A percentile compares a stretch with the other conserved stretches of the same genome.
Evolutionary conservation across 2,329 filamentous ascomycete genomes (phyloP).

Genomic region (Fusarium sp.): DNA sequence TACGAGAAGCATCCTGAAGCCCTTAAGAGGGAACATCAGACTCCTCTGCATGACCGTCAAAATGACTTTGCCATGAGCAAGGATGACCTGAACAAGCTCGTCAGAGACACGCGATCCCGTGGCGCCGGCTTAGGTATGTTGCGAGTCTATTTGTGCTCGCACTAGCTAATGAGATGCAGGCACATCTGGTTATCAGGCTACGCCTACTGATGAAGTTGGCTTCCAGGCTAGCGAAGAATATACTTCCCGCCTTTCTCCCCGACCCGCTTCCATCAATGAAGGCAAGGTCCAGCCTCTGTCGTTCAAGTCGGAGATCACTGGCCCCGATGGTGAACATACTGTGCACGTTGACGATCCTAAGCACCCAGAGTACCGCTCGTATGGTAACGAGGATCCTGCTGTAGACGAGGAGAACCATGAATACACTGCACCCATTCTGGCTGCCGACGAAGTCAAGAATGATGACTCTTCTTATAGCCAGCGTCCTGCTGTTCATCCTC

Average conservation of each 20-base stretch:
- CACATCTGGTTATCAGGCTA: slow-evolving; percentile 71
- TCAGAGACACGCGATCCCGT: slow-evolving; percentile 73
- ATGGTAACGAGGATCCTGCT: slow-evolving; percentile 53
- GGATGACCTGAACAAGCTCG: slow-evolving; percentile 89
- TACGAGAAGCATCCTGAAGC: slow-evolving; percentile 91
- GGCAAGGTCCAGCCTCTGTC: slow-evolving; percentile 28
- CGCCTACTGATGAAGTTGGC: slow-evolving; percentile 89
- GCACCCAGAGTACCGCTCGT: slow-evolving; percentile 51
- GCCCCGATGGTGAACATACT: slow-evolving; percentile 61
- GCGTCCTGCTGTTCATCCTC: slow-evolving; percentile 84
- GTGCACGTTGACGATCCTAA: slow-evolving; percentile 79
- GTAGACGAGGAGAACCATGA: slow-evolving; percentile 68
- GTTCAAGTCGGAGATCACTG: slow-evolving; percentile 46
- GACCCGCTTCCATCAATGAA: slow-evolving; percentile 53
- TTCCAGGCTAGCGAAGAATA: slow-evolving; percentile 90
- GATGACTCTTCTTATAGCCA: slow-evolving; percentile 73
- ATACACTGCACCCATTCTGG: slow-evolving; percentile 83
- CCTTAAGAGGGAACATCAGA: slow-evolving; percentile 75
- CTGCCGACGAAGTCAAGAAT: slow-evolving; percentile 85
- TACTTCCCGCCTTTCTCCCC: slow-evolving; percentile 76
- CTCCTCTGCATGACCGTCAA: slow-evolving; percentile 63
- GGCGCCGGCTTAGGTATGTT: slow-evolving; percentile 62
- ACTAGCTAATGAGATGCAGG: slow-evolving; percentile 57
- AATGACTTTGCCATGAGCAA: slow-evolving; percentile 87
- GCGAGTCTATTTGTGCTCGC: background rate